Base-by-base conservation (phyloP, 257 asterid species). In the Solanum peruvianum region DNA sequence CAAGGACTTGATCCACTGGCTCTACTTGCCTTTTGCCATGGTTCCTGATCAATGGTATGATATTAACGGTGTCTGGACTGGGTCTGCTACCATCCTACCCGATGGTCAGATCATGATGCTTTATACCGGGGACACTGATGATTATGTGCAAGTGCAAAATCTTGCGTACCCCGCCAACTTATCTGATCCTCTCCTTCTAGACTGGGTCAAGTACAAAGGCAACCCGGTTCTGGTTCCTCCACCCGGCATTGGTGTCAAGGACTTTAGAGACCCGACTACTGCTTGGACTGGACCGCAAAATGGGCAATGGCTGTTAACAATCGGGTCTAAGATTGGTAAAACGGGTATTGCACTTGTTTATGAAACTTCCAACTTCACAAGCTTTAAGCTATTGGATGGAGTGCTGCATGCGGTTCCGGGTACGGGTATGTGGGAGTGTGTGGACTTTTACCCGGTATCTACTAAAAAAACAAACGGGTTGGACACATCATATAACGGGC, bases 381-480 rank as follows among this genome's bases (percentile, higher is more conserved):
- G 87, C 6, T 94, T 89, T 49, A 75, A 91, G 7, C 25, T 94
- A 60, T 33, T 92, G 89, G 91, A 93, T 21, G 95, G 92, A 4
- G 66, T 41, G 85, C 44, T 95, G 88, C 95, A 95, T 69, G 84
- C 85, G 6, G 98, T 95, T 12, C 92, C 95, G 37, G 92, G 92
- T 44, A 94, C 98, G 91, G 98, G 97, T 42, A 95, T 95, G 97
- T 95, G 98, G 98, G 98, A 95, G 90, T 94, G 98, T 76, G 93
- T 94, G 82, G 98, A 95, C 87, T 94, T 95, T 73, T 95, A 88
- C 91, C 98, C 98, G 52, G 93, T 94, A 37, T 92, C 94, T 0
- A 82, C 92, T 35, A 23, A 85, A 20, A 90, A 81, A 20, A 18
- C 18, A 31, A 94, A 93, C 23, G 98, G 98, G 90, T 27, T 96